Percentiles rank a stretch among this genome's conserved stretches.
Evolutionary conservation across 202 grass and related monocot genomes (phyloP).

Genomic region (Tripidium arundinaceum): DNA sequence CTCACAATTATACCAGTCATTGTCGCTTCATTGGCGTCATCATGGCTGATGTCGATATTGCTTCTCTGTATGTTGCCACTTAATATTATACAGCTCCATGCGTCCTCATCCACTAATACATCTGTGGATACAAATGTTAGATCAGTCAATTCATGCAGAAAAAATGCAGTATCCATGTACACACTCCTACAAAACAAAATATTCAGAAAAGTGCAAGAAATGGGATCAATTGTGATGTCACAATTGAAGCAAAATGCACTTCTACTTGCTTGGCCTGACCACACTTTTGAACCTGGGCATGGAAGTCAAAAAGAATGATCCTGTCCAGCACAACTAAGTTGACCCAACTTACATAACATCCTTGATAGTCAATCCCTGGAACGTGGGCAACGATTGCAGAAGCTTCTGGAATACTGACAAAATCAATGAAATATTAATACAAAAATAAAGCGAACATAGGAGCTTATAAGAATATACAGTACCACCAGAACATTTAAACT

Average conservation of each 20-base stretch:
- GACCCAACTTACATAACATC: constrained; percentile 11
- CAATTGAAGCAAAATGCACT: constrained; percentile 19
- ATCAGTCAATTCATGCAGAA: constrained; percentile 34
- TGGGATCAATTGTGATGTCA: neutral
- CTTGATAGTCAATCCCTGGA: constrained; percentile 9
- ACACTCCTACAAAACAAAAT: constrained; percentile 15
- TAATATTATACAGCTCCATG: constrained; percentile 10
- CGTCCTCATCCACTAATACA: constrained; percentile 29
- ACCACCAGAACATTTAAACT: neutral
- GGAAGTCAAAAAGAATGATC: constrained; percentile 14
- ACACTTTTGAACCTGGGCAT: neutral
- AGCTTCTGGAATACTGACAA: constrained; percentile 10
- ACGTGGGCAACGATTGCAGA: neutral
- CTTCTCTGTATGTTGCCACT: neutral
- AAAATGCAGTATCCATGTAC: constrained; percentile 10
- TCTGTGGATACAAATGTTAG: constrained; percentile 36
- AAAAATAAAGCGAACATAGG: neutral
- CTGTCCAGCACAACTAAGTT: constrained; percentile 7
- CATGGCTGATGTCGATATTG: constrained; percentile 28
- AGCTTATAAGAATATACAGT: constrained; percentile 5
- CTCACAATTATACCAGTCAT: constrained; percentile 24
- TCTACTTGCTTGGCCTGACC: neutral
- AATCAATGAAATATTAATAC: neutral
- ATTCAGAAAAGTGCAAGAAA: neutral
- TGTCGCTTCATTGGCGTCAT: constrained; percentile 19